Base-by-base conservation (phyloP, 148 eudicot species). In the Camellia japonica region DNA sequence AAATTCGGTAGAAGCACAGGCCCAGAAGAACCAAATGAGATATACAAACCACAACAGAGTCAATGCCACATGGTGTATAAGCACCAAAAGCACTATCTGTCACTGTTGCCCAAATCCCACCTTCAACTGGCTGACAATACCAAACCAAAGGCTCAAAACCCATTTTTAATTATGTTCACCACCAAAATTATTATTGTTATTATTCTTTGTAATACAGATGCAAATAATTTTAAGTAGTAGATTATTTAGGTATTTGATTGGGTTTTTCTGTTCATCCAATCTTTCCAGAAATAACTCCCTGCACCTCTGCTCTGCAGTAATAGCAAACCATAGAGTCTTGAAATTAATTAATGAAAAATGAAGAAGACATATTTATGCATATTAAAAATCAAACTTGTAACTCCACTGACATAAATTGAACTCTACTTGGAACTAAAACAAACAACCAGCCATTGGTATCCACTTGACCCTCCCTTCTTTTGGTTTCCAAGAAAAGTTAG, bases 41-140 rank as follows among this genome's bases (percentile, higher is more conserved):
- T 42, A 87, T 76, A 78, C 86, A 80, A 43, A 82, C 80, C 68
- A 88, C 93, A 81, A 85, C 43, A 60, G 91, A 81, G 44, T 86
- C 91, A 70, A 87, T 73, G 76, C 75, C 90, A 81, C 93, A 90
- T 7, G 93, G 93, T 62, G 93, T 87, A 64, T 87, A 90, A 74
- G 86, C 83, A 73, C 93, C 95, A 81, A 91, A 86, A 63, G 88
- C 84, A 72, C 85, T 90, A 42, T 83, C 87, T 18, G 86, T 82
- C 78, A 76, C 74, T 79, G 77, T 64, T 49, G 79, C 87, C 95
- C 95, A 91, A 59, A 87, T 76, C 73, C 87, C 95, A 79, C 87
- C 75, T 20, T 68, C 83, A 58, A 87, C 81, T 0, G 95, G 95
- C 47, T 82, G 82, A 82, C 95, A 91, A 78, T 85, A 91, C 95